Evolutionary conservation across 1,284 basidiomycete genomes (phyloP), one percentile per base, ranked within the genome.

Genomic region (Ustilago lituana): DNA sequence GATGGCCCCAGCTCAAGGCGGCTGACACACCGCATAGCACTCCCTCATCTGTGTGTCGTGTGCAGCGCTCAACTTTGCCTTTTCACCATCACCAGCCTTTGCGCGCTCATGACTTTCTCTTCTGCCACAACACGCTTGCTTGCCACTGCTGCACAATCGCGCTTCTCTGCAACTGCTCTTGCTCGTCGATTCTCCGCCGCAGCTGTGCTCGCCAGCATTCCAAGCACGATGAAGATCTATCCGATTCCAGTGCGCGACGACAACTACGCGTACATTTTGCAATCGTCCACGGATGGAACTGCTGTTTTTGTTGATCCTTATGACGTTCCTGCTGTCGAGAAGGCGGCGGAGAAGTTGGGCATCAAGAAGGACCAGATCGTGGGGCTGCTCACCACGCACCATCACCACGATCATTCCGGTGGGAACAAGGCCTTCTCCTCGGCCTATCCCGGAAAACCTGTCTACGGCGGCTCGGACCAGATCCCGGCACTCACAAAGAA

Each of bases 401-500:
- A 78, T 27, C 80, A 81, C 40, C 48, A 47, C 33, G 94, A 98
- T 84, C 94, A 98, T 82, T 90, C 90, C 56, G 94, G 94, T 10
- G 93, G 93, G 12, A 91, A 91, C 80, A 76, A 85, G 73, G 86
- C 87, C n/a, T 84, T 89, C 72, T 45, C 54, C 2, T 56, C 58
- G 20, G 43, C 63, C n/a, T 91, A 86, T 80, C 90, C 91, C 0
- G 85, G 84, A 35, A 86, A 86, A 11, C 89, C 89, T 27, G 90
- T 95, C 54, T 94, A 91, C 74, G 94, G 91, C 3, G 95, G 95
- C 5, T 93, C 91, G 54, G 80, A 88, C 17, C 84, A 89, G 69
- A 86, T 91, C 19, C 87, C 86, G 0, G 89, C 88, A 0, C 83
- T 93, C 37, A 91, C 90, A 12, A 84, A 88, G 5, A 83, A 90